A percentile compares a stretch with the other conserved stretches of the same genome.
Evolutionary conservation across 768 basidiomycete genomes (phyloP).

Genomic region (Auricularia cornea): DNA sequence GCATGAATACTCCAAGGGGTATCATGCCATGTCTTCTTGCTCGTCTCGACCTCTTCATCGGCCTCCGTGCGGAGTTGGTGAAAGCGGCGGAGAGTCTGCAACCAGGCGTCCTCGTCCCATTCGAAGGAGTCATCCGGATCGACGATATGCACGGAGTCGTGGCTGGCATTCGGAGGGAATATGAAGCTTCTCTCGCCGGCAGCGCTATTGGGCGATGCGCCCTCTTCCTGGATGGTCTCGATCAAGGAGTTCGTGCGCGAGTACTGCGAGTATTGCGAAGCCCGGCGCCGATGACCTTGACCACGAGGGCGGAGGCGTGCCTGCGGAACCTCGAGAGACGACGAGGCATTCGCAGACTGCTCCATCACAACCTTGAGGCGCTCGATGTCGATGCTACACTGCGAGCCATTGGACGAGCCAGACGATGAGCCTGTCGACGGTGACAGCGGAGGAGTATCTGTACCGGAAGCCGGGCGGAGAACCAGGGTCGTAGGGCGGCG

Average conservation of each 20-base stretch:
- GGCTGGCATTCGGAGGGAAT: slow-evolving; percentile 4
- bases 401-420: slow-evolving; percentile 53
- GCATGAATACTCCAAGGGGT: slow-evolving; percentile 69
- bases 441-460: slow-evolving; percentile 56
- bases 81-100: slow-evolving; percentile 54
- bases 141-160: neutral
- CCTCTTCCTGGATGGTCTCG: slow-evolving; percentile 74
- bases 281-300: slow-evolving; percentile 61
- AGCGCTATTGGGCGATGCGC: slow-evolving; percentile 15
- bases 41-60: slow-evolving; percentile 56
- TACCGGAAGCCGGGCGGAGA: slow-evolving; percentile 53
- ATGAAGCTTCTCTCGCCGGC: slow-evolving; percentile 4
- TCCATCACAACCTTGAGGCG: slow-evolving; percentile 50
- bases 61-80: slow-evolving; percentile 65
- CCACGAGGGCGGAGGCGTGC: slow-evolving; percentile 48
- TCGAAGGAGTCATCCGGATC: slow-evolving; percentile 5
- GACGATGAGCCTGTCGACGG: slow-evolving; percentile 54
- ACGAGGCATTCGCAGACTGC: slow-evolving; percentile 41
- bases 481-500: slow-evolving; percentile 50
- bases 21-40: slow-evolving; percentile 55
- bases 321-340: slow-evolving; percentile 32
- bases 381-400: slow-evolving; percentile 68
- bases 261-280: slow-evolving; percentile 54
- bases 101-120: slow-evolving; percentile 67
- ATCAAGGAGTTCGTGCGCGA: slow-evolving; percentile 51